Conservation (phyloP, 2,329 filamentous ascomycete species). For the Trichoderma afroharzianum region DNA sequence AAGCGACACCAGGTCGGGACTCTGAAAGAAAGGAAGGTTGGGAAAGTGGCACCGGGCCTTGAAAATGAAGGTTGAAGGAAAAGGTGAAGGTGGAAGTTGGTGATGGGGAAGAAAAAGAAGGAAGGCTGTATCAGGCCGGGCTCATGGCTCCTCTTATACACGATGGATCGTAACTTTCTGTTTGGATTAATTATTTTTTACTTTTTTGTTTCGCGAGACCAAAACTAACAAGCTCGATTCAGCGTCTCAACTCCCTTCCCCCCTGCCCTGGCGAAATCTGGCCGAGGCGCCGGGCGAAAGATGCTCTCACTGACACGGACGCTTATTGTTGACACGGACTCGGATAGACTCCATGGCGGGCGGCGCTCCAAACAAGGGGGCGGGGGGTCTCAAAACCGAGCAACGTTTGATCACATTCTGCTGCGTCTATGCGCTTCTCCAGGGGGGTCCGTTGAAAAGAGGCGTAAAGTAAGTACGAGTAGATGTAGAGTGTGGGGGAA, state of each 20-base stretch:
- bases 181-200: background rate
- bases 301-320: background rate
- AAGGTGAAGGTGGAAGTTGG: conserved; percentile 11
- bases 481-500: background rate
- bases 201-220: background rate
- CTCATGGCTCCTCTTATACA: conserved; percentile 6
- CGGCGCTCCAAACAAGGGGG: background rate
- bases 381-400: background rate
- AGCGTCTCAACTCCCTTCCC: background rate
- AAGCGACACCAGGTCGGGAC: conserved; percentile 21
- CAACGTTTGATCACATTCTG: conserved; percentile 1
- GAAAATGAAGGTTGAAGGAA: background rate
- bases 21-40: conserved; percentile 14
- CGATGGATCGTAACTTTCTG: background rate
- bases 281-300: conserved; percentile 2
- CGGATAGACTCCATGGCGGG: background rate
- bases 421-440: background rate
- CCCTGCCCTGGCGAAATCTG: background rate
- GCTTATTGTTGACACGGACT: background rate
- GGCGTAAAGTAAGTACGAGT: no score
- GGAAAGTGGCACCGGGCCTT: conserved; percentile 18
- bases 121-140: background rate
- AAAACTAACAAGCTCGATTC: background rate
- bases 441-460: background rate
- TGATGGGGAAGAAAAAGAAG: conserved; percentile 7